Percentiles rank a stretch among this genome's conserved stretches.
Evolutionary conservation across 2,329 filamentous ascomycete species (phyloP).

Genomic region (Alternaria sp.): DNA sequence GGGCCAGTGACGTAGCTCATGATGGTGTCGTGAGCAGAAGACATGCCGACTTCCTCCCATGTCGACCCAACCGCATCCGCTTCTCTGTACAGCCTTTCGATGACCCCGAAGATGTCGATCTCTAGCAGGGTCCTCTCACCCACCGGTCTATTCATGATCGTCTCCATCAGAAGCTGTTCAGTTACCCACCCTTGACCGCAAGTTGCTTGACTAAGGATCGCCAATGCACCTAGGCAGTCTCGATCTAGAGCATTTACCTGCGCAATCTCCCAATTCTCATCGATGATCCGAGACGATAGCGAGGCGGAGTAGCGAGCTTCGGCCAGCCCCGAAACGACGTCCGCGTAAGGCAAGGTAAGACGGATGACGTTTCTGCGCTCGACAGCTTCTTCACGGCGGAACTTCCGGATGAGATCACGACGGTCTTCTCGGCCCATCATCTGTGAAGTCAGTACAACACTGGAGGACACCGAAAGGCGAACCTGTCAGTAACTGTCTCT

Average conservation of each 20-base stretch:
- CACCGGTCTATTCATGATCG: not conserved
- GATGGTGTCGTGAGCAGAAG: not conserved
- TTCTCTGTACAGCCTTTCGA: not conserved
- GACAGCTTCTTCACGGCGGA: not conserved
- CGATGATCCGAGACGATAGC: not conserved
- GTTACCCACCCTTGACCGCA: not conserved
- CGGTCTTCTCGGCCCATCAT: not conserved
- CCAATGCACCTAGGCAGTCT: not conserved
- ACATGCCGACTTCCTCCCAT: not conserved
- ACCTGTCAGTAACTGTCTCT: not conserved
- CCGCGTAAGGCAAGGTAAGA: not conserved
- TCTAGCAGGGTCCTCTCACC: not conserved
- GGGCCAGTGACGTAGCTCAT: not conserved
- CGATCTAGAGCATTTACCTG: not conserved
- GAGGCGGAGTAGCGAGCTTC: not conserved
- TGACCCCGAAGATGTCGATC: not conserved
- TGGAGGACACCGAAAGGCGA: too few species aligned
- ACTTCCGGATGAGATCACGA: not conserved
- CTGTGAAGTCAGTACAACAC: not conserved
- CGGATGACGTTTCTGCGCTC: not conserved
- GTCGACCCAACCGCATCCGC: not conserved
- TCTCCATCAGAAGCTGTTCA: not conserved
- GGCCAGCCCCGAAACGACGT: not conserved
- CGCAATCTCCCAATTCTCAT: not conserved
- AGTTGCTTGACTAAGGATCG: not conserved